Base-by-base conservation (phyloP, 1,284 basidiomycete genomes). In the Tranzscheliella williamsii region DNA sequence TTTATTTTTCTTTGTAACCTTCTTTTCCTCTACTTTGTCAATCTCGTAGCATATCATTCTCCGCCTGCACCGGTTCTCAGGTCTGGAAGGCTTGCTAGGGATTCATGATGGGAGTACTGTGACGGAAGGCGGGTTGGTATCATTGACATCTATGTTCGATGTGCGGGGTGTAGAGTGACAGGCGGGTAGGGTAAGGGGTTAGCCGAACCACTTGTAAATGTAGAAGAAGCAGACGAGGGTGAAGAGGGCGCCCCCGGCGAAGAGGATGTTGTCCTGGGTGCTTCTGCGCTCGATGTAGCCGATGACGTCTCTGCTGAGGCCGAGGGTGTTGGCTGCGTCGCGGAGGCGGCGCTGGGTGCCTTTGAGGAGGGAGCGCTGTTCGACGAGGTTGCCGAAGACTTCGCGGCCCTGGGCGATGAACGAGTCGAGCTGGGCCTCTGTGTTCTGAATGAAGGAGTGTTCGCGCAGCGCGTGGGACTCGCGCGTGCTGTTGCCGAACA, bases 341-440 rank as follows among this genome's bases (percentile, higher is more conserved):
- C 70, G 45, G 20, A 77, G 38, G 21, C 64, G 56, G 20, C 55
- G 44, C 27, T 72, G 68, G 16, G 75, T 77, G 3, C 67, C 70
- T 32, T 77, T 77, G 17, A 77, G 45, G 24, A 77, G 75, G 6
- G 70, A 55, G 11, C 73, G 46, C 40, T 77, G 75, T 47, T 77
- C 75, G n/a, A 67, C 64, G 13, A 77, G 45, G 34, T 76, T 77
- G n/a, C 66, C 69, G 36, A 73, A 70, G 29, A 74, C 70, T 24
- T 73, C 71, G 24, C 69, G 62, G 0, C 75, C 75, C 30, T 77
- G 75, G 1, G 75, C 66, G 24, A 77, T 76, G 34, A 77, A 75
- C 8, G 65, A 57, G 27, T 77, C 75, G 32, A 77, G 46, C 42
- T 77, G 75, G 2, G 47, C 41, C 37, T 77, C 75, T 2, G 75